These are phyloP conservation scores for Dryas integrifolia DNA, from an alignment of 331 rosid genomes.

Conservation along the genomic window DNA sequence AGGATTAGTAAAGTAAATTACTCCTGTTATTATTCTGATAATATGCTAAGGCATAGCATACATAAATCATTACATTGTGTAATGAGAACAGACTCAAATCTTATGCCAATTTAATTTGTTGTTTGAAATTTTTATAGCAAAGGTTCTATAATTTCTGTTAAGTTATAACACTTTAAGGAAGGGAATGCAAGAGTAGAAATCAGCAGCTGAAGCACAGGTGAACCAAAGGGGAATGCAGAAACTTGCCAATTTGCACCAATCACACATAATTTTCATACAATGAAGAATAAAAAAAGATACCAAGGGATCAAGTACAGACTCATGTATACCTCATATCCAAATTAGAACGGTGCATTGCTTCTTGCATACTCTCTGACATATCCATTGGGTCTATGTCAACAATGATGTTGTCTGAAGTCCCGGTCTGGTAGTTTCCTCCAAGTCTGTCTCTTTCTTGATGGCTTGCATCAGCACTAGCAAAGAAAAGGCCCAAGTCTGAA, in stretches of 20 bases:
- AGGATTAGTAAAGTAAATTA: not conserved
- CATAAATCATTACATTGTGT: not conserved
- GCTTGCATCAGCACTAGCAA: constrained; percentile 81
- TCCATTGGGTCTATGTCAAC: constrained; percentile 88
- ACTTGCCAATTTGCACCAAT: constrained; percentile 11
- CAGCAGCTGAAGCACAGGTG: constrained; percentile 10
- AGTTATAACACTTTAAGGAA: not conserved
- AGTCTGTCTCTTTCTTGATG: constrained; percentile 54
- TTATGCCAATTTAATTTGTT: not conserved
- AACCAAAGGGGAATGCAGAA: constrained; percentile 17
- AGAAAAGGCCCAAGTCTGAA: constrained; percentile 77
- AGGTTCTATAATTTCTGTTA: not conserved
- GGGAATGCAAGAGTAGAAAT: constrained; percentile 10
- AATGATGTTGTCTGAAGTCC: constrained; percentile 39
- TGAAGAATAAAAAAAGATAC: constrained; percentile 9
- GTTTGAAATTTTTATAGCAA: not conserved
- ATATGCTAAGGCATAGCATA: not conserved
- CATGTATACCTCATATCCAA: constrained; percentile 82
- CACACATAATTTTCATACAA: not conserved
- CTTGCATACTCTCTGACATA: constrained; percentile 97
- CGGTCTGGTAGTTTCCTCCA: constrained; percentile 50
- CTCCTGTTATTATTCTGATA: not conserved
- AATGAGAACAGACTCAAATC: not conserved
- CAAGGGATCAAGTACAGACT: constrained; percentile 31
- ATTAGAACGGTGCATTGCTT: constrained; percentile 98